phyloP scores from a whole-genome alignment of 2,329 filamentous ascomycete species.

The Fusarium sp. region DNA sequence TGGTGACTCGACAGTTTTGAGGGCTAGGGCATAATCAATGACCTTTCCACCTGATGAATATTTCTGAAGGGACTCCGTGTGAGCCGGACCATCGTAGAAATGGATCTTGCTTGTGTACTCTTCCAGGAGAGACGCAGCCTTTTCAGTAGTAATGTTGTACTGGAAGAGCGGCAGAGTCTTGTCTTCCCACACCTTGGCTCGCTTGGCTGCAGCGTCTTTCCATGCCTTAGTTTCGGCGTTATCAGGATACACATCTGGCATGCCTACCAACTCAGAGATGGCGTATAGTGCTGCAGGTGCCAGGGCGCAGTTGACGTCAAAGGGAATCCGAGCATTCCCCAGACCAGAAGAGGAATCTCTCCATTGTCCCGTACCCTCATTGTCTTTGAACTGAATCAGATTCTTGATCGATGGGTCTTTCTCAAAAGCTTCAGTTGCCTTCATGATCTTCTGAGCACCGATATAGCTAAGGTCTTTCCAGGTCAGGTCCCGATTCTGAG shows the following conservation, averaged over 20 bases:
- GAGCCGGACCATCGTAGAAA: slow-evolving; percentile 57
- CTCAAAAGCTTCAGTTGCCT: slow-evolving; percentile 64
- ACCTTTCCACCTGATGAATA: slow-evolving; percentile 51
- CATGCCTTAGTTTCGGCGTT: slow-evolving; percentile 51
- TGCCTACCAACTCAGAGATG: slow-evolving; percentile 61
- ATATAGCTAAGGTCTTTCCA: slow-evolving; percentile 63
- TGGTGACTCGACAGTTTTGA: slow-evolving; percentile 62
- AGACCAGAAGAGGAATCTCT: slow-evolving; percentile 69
- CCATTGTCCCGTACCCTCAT: slow-evolving; percentile 69
- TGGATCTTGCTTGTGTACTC: slow-evolving; percentile 55
- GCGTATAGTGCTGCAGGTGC: slow-evolving; percentile 69
- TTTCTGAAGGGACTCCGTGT: slow-evolving; percentile 50
- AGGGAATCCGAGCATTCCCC: slow-evolving; percentile 71
- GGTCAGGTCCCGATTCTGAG: slow-evolving; percentile 61
- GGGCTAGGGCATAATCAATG: slow-evolving; percentile 65
- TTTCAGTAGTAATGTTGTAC: slow-evolving; percentile 50
- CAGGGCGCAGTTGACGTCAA: slow-evolving; percentile 72
- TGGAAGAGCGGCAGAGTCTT: slow-evolving; percentile 68
- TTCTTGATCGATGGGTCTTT: slow-evolving; percentile 62
- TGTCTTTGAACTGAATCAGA: slow-evolving; percentile 66
- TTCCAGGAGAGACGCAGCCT: slow-evolving; percentile 59
- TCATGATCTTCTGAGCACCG: slow-evolving; percentile 69
- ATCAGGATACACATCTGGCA: slow-evolving; percentile 60
- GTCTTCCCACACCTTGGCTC: slow-evolving; percentile 72
- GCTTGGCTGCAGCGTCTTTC: slow-evolving; percentile 55